Percentiles rank a stretch among this genome's conserved stretches.
Conservation (phyloP, 176 grass and related monocot genomes). For the Elaeis guineensis region DNA sequence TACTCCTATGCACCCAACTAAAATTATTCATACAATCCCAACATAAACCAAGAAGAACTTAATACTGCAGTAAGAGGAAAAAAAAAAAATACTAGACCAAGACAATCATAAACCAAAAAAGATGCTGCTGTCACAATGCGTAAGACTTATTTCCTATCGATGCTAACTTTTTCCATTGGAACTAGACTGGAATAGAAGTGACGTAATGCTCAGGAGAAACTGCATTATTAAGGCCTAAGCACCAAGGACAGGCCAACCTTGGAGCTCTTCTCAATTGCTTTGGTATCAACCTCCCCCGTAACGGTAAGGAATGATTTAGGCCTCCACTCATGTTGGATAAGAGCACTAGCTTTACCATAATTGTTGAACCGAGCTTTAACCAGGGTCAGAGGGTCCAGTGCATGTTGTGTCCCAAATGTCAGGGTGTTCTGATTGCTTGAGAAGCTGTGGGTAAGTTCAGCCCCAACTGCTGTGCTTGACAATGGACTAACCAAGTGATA, state of each 20-base stretch:
- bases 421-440: slow-evolving; percentile 61
- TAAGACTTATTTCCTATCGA: too few relatives aligned
- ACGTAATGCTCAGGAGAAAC: neutral
- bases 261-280: slow-evolving; percentile 45
- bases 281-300: slow-evolving; percentile 60
- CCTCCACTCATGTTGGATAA: slow-evolving; percentile 63
- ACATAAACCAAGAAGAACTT: too few relatives aligned
- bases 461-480: slow-evolving; percentile 51
- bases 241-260: slow-evolving; percentile 56
- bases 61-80: too few relatives aligned
- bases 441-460: slow-evolving; percentile 54
- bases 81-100: too few relatives aligned
- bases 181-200: too few relatives aligned
- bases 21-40: too few relatives aligned
- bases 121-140: too few relatives aligned
- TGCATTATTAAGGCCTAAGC: slow-evolving; percentile 52
- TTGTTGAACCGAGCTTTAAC: slow-evolving; percentile 82
- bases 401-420: slow-evolving; percentile 57
- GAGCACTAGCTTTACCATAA: slow-evolving; percentile 69
- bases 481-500: slow-evolving; percentile 56
- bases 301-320: slow-evolving; percentile 51
- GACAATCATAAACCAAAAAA: too few relatives aligned
- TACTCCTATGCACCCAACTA: too few relatives aligned
- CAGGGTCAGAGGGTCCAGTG: slow-evolving; percentile 34
- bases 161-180: too few relatives aligned